Base-by-base conservation (phyloP, 495 filamentous ascomycete genomes). In the Podospora pseudopauciseta region DNA sequence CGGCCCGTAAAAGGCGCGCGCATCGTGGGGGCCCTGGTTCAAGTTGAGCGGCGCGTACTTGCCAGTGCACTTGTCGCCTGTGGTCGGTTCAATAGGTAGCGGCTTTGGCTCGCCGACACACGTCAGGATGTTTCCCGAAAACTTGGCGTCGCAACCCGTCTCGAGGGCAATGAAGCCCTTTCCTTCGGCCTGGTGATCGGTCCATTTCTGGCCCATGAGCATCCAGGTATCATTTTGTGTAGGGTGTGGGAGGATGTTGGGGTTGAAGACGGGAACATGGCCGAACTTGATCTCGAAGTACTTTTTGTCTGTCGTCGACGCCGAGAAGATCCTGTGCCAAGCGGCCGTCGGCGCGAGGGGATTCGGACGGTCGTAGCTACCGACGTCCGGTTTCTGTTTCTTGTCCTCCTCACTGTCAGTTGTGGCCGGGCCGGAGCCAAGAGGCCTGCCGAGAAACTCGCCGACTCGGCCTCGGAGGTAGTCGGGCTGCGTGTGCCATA, bases 221-320 rank as follows among this genome's bases (percentile, higher is more conserved):
- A 80, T 80, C 78, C 80, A 86, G 1, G 77, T 82, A 64, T 81
- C 72, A 13, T 77, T 67, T 32, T 73, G 72, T 5, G 68, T 71
- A 1, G 81, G 84, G 65, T 86, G 85, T 3, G 85, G 84, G 57
- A 86, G 77, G 67, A 86, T 82, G 72, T 83, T 86, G 44, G 85
- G 84, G 65, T 86, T 86, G 53, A 81, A 79, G 64, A 75, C 75
- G 11, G 64, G 55, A 5, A 70, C 58, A 34, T 69, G 65, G 60
- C 71, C 81, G 70, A 85, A 83, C 9, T 76, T 71, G 73, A 86
- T 77, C 49, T 62, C 64, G 67, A 83, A 85, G 72, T 76, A 84
- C 34, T 71, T 76, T 39, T 68, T 68, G 66, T 84, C 75, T 0
- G 70, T 16, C 23, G 77, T 82, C 6, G 81, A 83, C 28, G 73